Conservation (phyloP, 345 rosid species). For the Arabidopsis suecica region DNA sequence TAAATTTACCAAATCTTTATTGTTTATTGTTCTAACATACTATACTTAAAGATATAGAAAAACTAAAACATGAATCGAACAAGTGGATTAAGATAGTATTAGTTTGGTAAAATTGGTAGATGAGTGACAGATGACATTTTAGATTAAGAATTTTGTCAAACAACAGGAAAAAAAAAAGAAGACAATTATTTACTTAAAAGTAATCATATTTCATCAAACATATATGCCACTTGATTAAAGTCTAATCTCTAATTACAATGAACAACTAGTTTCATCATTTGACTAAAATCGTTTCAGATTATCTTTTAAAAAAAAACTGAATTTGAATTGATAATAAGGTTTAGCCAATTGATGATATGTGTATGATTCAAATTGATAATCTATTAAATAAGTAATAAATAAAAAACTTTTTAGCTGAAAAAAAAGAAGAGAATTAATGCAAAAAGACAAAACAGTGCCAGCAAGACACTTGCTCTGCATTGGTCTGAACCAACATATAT, state of each 20-base stretch:
- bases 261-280: slow-evolving; percentile 27
- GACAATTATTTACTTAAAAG: not conserved
- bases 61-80: not conserved
- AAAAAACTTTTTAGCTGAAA: not conserved
- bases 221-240: slow-evolving; percentile 31
- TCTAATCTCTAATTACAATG: not conserved
- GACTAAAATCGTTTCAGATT: slow-evolving; percentile 12
- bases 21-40: slow-evolving; percentile 4
- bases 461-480: slow-evolving; percentile 51
- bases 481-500: slow-evolving; percentile 46
- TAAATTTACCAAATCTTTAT: slow-evolving; percentile 20
- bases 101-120: slow-evolving; percentile 20
- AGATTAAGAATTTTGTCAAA: slow-evolving; percentile 15
- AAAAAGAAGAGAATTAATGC: not conserved
- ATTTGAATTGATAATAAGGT: not conserved
- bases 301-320: not conserved
- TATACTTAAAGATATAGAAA: not conserved
- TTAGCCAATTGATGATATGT: slow-evolving; percentile 22
- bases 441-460: slow-evolving; percentile 53
- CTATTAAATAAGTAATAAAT: not conserved
- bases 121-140: slow-evolving; percentile 32
- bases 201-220: slow-evolving; percentile 18
- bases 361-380: slow-evolving; percentile 6
- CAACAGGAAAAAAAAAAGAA: not conserved
- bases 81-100: slow-evolving; percentile 21